Evolutionary conservation across 2,329 filamentous ascomycete genomes (phyloP).

Genomic region (Sarocladium strictum): DNA sequence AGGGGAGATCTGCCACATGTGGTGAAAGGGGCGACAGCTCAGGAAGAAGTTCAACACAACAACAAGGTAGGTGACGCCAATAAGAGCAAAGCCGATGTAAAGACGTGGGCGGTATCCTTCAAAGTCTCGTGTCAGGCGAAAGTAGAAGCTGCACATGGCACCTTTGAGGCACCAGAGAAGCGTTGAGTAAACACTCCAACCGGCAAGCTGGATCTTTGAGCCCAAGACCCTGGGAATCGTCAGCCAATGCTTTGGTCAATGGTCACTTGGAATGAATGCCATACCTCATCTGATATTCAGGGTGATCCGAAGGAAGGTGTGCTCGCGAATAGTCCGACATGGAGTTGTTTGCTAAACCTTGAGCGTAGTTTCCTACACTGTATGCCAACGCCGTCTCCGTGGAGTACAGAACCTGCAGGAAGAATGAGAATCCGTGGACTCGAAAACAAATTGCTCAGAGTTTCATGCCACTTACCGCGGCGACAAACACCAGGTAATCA

Average conservation of each 20-base stretch:
- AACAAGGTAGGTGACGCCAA: slow-evolving; percentile 42
- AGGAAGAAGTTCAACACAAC: slow-evolving; percentile 44
- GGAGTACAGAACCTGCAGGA: slow-evolving; percentile 41
- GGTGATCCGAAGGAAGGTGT: slow-evolving; percentile 33
- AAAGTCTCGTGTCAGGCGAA: slow-evolving; percentile 39
- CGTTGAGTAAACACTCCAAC: slow-evolving; percentile 48
- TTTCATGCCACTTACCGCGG: slow-evolving; percentile 30
- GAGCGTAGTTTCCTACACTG: slow-evolving; percentile 39
- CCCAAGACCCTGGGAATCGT: slow-evolving; percentile 36
- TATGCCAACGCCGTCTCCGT: slow-evolving; percentile 46
- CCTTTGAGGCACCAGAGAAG: slow-evolving; percentile 51
- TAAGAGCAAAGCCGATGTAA: slow-evolving; percentile 42
- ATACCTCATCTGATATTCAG: slow-evolving; percentile 37
- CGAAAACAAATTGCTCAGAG: too few species aligned
- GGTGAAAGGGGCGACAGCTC: slow-evolving; percentile 44
- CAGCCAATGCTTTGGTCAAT: neutral
- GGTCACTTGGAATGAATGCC: neutral
- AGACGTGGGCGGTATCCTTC: slow-evolving; percentile 37
- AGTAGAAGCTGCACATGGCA: slow-evolving; percentile 52
- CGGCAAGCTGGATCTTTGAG: slow-evolving; percentile 50
- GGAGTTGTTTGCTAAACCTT: slow-evolving; percentile 49
- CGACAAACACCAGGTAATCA: slow-evolving; percentile 54
- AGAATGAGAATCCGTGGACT: neutral
- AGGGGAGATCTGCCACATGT: slow-evolving; percentile 55
- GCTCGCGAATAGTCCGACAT: slow-evolving; percentile 47